A percentile compares a stretch with the other conserved stretches of the same genome.
These are phyloP conservation scores for Diplosphaera chodatii DNA, from an alignment of 139 green algal species.

Conservation along the genomic window DNA sequence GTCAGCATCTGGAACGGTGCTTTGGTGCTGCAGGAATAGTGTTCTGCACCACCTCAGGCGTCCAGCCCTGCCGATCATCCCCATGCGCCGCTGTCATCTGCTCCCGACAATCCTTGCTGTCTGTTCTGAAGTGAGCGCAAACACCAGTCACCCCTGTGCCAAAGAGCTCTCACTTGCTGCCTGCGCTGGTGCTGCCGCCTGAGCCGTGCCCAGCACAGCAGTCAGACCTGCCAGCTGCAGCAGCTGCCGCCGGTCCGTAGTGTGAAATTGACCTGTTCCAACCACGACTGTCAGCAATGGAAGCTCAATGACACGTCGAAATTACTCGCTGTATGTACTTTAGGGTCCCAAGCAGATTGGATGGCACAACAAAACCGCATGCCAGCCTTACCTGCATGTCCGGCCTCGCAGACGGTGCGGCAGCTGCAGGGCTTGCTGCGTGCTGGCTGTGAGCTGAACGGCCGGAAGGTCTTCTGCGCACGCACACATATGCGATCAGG, in stretches of 20 bases:
- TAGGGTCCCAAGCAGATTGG: too few species aligned
- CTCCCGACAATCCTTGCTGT: too few species aligned
- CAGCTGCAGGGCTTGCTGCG: not conserved
- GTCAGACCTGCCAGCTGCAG: conserved; percentile 15
- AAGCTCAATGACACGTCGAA: too few species aligned
- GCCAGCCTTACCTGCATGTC: not conserved
- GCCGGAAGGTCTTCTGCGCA: not conserved
- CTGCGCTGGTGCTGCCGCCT: not conserved
- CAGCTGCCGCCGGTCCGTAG: conserved; percentile 12
- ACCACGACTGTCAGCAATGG: too few species aligned
- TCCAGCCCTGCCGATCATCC: too few species aligned
- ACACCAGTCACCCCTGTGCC: too few species aligned
- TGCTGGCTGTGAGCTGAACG: not conserved
- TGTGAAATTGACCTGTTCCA: not conserved
- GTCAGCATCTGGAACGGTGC: not conserved
- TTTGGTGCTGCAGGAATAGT: not conserved
- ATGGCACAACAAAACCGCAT: too few species aligned
- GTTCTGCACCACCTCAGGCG: too few species aligned
- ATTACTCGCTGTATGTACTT: too few species aligned
- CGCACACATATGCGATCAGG: too few species aligned
- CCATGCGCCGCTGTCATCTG: too few species aligned
- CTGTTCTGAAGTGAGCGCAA: too few species aligned
- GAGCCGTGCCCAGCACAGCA: not conserved
- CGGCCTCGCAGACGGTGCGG: not conserved
- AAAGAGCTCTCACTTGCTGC: not conserved